phyloP scores from a whole-genome alignment of 768 basidiomycete genomes.

The Coprinellus micaceus region DNA sequence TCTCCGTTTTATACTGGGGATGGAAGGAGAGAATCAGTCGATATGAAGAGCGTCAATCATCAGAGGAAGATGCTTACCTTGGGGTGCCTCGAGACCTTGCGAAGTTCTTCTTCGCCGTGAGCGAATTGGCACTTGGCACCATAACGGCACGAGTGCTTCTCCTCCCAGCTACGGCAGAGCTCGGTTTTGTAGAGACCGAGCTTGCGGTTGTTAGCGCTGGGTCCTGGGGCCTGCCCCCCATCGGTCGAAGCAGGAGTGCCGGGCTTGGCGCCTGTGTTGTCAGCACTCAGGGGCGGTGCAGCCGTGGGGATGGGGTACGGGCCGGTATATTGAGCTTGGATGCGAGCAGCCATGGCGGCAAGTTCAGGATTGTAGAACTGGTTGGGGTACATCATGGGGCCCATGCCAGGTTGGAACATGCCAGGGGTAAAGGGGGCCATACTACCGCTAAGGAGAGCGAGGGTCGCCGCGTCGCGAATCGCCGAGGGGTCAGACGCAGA shows the following conservation, averaged over 20 bases:
- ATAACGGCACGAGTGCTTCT: conserved; percentile 84
- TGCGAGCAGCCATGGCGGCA: conserved; percentile 53
- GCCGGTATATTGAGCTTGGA: conserved; percentile 63
- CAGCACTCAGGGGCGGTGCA: conserved; percentile 26
- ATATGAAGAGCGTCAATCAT: conserved; percentile 6
- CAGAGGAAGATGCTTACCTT: conserved; percentile 51
- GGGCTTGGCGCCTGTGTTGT: conserved; percentile 39
- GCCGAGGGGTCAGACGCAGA: conserved; percentile 80
- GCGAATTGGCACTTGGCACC: conserved; percentile 91
- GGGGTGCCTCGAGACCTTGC: conserved; percentile 81
- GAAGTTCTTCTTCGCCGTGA: conserved; percentile 85
- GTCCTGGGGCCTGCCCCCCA: conserved; percentile 51
- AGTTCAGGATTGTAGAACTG: conserved; percentile 69
- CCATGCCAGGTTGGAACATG: conserved; percentile 49
- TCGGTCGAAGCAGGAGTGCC: conserved; percentile 21
- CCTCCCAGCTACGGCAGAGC: conserved; percentile 88
- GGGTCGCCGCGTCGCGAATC: conserved; percentile 65
- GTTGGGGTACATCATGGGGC: conserved; percentile 51
- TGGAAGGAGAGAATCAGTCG: conserved; percentile 17
- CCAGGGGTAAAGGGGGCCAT: conserved; percentile 56
- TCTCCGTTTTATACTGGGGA: conserved; percentile 85
- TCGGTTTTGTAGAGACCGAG: conserved; percentile 89
- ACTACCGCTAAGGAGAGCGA: conserved; percentile 57
- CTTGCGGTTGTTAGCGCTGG: conserved; percentile 90
- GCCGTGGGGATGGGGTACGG: conserved; percentile 38